phyloP scores from a whole-genome alignment of 2,329 filamentous ascomycete genomes.

The Chrysosporium queenslandicum region DNA sequence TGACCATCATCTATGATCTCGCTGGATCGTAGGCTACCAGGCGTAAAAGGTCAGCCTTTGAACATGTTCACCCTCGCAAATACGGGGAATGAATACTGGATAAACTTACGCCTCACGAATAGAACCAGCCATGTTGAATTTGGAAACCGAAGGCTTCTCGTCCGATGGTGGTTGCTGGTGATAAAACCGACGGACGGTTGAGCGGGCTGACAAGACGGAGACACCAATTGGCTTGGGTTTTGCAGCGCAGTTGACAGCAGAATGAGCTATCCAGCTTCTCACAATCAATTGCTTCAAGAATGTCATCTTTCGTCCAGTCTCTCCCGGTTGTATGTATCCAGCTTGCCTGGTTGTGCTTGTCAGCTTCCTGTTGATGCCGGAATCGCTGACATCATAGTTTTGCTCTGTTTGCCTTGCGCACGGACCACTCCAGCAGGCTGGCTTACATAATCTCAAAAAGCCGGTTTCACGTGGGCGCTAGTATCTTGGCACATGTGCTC shows the following conservation, averaged over 20 bases:
- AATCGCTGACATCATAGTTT: slow-evolving; percentile 11
- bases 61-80: background rate
- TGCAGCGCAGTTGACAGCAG: background rate
- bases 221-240: background rate
- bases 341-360: background rate
- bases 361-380: background rate
- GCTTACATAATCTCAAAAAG: background rate
- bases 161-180: background rate
- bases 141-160: background rate
- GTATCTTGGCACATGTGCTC: background rate
- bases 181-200: background rate
- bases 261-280: background rate
- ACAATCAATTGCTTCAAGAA: background rate
- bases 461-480: background rate
- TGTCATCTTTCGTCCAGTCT: background rate
- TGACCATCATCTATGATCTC: slow-evolving; percentile 15
- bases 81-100: background rate
- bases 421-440: background rate
- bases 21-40: slow-evolving; percentile 5
- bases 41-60: background rate
- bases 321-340: background rate
- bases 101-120: slow-evolving; percentile 16
- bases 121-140: slow-evolving; percentile 2
- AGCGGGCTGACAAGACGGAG: background rate
- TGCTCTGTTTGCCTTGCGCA: slow-evolving; percentile 2